Conservation (phyloP, 2,329 filamentous ascomycete species). For the Akanthomyces lecanii region DNA sequence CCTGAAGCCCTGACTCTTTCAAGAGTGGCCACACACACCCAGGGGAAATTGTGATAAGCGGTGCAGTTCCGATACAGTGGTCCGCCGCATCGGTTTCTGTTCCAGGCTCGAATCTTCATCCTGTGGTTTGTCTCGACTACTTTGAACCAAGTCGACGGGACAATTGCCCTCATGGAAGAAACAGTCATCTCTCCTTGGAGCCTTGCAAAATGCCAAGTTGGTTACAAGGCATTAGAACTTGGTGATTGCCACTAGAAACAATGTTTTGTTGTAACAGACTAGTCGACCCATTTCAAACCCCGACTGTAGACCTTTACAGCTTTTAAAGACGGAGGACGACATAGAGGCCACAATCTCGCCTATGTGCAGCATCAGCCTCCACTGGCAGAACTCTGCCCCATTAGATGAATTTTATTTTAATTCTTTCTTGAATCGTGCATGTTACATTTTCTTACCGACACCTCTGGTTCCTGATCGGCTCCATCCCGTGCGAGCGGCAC, state of each 20-base stretch:
- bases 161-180: no score
- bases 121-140: no score
- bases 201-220: no score
- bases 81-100: background rate
- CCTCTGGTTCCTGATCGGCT: background rate
- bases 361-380: background rate
- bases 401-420: background rate
- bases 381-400: background rate
- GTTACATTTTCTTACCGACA: background rate
- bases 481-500: background rate
- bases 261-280: no score
- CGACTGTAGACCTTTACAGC: background rate
- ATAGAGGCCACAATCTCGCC: no score
- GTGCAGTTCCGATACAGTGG: background rate
- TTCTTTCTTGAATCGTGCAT: slow-evolving; percentile 1
- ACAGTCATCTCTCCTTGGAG: no score
- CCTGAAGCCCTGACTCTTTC: background rate
- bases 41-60: background rate
- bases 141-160: no score
- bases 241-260: background rate
- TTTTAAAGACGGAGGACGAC: no score
- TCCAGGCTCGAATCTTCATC: no score
- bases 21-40: background rate
- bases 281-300: no score
- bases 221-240: no score